Conservation (phyloP, 345 rosid genomes). For the Citropsis articulata region DNA sequence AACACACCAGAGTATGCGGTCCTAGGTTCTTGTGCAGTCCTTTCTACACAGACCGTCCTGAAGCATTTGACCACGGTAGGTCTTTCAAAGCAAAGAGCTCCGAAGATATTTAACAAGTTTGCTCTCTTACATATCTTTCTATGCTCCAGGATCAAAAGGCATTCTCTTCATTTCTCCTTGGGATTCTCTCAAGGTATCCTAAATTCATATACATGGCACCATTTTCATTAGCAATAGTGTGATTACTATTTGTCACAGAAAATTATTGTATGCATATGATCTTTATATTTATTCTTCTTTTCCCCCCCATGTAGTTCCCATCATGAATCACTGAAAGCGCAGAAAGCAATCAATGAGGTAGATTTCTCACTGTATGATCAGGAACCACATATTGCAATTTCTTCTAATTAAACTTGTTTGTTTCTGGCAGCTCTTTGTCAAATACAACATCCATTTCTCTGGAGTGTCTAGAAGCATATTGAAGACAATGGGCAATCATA, state of each 20-base stretch:
- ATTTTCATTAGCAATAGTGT: not conserved
- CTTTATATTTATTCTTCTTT: slow-evolving; percentile 9
- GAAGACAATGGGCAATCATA: slow-evolving; percentile 51
- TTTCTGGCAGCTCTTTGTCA: slow-evolving; percentile 85
- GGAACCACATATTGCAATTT: slow-evolving; percentile 7
- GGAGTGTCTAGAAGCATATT: slow-evolving; percentile 84
- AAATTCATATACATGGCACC: not conserved
- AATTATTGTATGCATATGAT: not conserved
- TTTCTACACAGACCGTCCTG: slow-evolving; percentile 88
- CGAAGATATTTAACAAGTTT: slow-evolving; percentile 16
- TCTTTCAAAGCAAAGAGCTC: slow-evolving; percentile 22
- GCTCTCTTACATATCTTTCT: slow-evolving; percentile 33
- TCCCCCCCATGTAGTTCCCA: slow-evolving; percentile 62
- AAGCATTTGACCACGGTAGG: slow-evolving; percentile 88
- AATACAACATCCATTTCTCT: slow-evolving; percentile 87
- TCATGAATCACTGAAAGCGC: slow-evolving; percentile 90
- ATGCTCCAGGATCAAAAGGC: slow-evolving; percentile 77
- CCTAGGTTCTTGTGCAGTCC: slow-evolving; percentile 91
- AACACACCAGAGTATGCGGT: slow-evolving; percentile 69
- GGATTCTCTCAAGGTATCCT: slow-evolving; percentile 83
- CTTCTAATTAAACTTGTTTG: slow-evolving; percentile 14
- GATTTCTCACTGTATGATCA: slow-evolving; percentile 22
- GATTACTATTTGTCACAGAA: not conserved
- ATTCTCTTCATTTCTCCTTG: slow-evolving; percentile 73
- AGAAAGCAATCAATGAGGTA: slow-evolving; percentile 95